Evolutionary conservation across 2,329 filamentous ascomycete species (phyloP), one percentile per base, ranked within the genome.

Genomic region (Cladophialophora immunda): DNA sequence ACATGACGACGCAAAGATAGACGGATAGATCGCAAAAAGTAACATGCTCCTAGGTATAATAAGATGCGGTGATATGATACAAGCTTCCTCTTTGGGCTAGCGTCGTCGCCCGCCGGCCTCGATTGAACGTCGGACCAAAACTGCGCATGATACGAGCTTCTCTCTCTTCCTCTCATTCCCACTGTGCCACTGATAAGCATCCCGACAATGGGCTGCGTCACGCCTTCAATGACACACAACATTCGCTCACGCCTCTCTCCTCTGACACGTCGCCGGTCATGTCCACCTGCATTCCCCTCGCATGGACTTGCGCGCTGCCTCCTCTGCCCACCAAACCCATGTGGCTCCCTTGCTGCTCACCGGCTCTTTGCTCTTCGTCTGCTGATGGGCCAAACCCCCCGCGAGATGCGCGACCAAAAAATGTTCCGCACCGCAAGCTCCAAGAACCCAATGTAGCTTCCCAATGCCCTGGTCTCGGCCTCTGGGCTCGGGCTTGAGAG

Each of bases 121-220:
- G 11, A 13, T 50, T 15, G n/a, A 47, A 50, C 45, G 45, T 25
- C 45, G 45, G 45, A 50, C 45, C 11, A 45, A 45, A 50, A 13
- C 45, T 50, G 13, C 45, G 2, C n/a, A 30, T 53, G 58, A 61
- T 61, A 61, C 30, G 30, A 36, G 30, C 27, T 55, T 59, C 30
- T 25, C 29, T 27, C 32, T 61, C 25, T 45, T 30, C 5, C 47
- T 30, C 29, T 38, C 17, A 32, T 47, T 52, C 22, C 54, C 34
- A 62, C 66, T 62, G 66, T 52, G 17, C 54, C 34, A 62, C 66
- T 62, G 66, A 68, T 68, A 68, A 68, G 66, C 57, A 61, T n/a
- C 30, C 22, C 25, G 32, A 27, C n/a, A 29, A 29, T 32, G n/a
- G n/a, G 32, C 47, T 13, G 27, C 29, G 50, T 57, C 59, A 47